Evolutionary conservation across 768 basidiomycete genomes (phyloP), one percentile per base, ranked within the genome.

Genomic region (Auriscalpium microsporum): DNA sequence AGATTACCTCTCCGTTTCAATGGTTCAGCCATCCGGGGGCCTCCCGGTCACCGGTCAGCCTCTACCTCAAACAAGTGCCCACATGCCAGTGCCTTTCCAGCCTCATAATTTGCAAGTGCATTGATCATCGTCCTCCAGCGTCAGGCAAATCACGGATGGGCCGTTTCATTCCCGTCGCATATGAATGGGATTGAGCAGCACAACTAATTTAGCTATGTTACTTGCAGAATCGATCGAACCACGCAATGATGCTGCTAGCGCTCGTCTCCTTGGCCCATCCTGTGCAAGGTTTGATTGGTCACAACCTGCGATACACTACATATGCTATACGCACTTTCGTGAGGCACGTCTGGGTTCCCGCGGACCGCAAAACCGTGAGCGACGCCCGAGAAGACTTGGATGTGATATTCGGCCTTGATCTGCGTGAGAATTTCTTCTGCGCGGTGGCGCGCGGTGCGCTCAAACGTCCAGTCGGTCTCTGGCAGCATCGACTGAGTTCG

Each of bases 251-350:
- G 13, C 47, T 40, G 8, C 10, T 38, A 17, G 48, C 40, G n/a
- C 55, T 52, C 14, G 62, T 60, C 14, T 55, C 54, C 8, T 56
- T 58, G 10, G 33, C 47, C 45, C 21, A 40, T 23, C 52, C 14
- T 50, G 21, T 17, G 4, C 13, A 7, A 28, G 28, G 28, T 28
- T 28, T 28, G 2, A 28, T 28, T 28, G 7, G 7, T 28, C 28
- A 28, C 28, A 28, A 28, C 2, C 28, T 28, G 28, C 28, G 28
- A 7, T 28, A 28, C 28, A 42, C 14, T 7, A 42, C 40, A 3
- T 3, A 42, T 17, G 1, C 14, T 17, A 6, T 14, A 42, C 40
- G 17, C 40, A 42, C 40, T 42, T 13, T 42, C 40, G 8, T 17
- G 4, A 13, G 40, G 40, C 3, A 42, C 17, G 40, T 42, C 40